Base-by-base conservation (phyloP, 148 eudicot genomes). In the Limonium bicolor region DNA sequence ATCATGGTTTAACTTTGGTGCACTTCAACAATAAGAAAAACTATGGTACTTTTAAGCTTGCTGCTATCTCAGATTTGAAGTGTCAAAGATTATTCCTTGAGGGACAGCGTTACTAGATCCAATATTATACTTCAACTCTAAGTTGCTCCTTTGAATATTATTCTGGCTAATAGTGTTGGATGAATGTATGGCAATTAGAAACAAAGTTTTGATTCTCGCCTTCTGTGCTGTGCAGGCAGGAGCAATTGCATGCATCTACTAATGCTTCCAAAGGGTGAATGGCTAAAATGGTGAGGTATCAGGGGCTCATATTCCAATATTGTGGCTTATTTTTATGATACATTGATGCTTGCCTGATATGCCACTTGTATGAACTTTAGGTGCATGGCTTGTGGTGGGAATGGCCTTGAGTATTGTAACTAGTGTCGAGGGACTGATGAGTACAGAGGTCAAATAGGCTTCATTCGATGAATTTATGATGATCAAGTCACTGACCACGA, bases 371-470 rank as follows among this genome's bases (percentile, higher is more conserved):
- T 2, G 1, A 6, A 21, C 24, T 4, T 15, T 27, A 86, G 96
- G 96, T 87, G 96, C 64, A 76, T 54, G 66, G 67, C 65, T 12
- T 87, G 96, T 29, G 76, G 96, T 27, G 96, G 94, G 8, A 87
- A 94, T 39, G 96, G 96, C 14, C 88, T 87, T 20, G 77, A 60
- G 7, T 69, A 71, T 58, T 87, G 96, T 28, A 32, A 55, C 30
- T 85, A 86, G 36, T 87, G 96, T 69, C 61, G 73, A 20, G 96
- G 96, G 38, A 79, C 96, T 0, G 96, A 88, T 53, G 90, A 78
- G 47, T 78, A 87, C 44, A 64, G 94, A 51, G 71, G 65, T 27
- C 60, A 63, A 25, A 71, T 87, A 71, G 96, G 86, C 17, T 87
- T 17, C 88, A 59, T 23, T 87, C 78, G 66, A 71, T 76, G 94